A percentile compares a stretch with the other conserved stretches of the same genome.
phyloP scores from a whole-genome alignment of 495 filamentous ascomycete species.

The Hyphodiscus hymeniophilus region DNA sequence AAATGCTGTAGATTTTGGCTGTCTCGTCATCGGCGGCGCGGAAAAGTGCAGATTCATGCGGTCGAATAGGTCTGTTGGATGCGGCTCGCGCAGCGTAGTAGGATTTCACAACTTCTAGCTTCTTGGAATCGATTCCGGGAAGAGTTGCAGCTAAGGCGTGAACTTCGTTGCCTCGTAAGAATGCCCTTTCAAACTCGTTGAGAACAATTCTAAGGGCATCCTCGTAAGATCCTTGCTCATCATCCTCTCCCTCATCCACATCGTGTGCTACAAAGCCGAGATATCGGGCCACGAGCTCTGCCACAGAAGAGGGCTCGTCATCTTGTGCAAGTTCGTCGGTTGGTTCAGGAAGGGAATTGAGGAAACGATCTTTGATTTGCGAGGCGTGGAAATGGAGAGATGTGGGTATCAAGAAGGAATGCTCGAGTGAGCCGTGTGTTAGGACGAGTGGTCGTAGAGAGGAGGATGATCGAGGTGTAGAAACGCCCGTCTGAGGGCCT shows the following conservation, averaged over 20 bases:
- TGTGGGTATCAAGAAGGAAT: constrained; percentile 90
- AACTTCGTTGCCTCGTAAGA: constrained; percentile 91
- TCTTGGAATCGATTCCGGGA: constrained; percentile 83
- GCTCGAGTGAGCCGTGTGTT: constrained; percentile 87
- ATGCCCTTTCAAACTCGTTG: constrained; percentile 92
- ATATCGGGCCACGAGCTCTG: constrained; percentile 87
- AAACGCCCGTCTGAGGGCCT: constrained; percentile 86
- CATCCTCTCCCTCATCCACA: constrained; percentile 86
- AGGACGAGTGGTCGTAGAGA: constrained; percentile 85
- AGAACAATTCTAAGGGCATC: constrained; percentile 83
- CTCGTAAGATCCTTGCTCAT: constrained; percentile 70
- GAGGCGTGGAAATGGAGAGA: constrained; percentile 91
- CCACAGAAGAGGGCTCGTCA: constrained; percentile 89
- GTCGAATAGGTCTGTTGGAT: constrained; percentile 69
- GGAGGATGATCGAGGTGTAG: constrained; percentile 81
- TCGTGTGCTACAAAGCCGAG: constrained; percentile 80
- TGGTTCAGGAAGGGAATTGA: constrained; percentile 70
- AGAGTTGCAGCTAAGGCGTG: constrained; percentile 80
- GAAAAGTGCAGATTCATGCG: constrained; percentile 88
- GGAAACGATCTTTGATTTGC: constrained; percentile 82
- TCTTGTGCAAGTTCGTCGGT: constrained; percentile 97
- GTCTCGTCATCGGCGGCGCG: constrained; percentile 73
- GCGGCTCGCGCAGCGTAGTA: constrained; percentile 89
- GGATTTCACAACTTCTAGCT: constrained; percentile 72
- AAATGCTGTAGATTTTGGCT: constrained; percentile 81